Percentiles rank a stretch among this genome's conserved stretches.
Evolutionary conservation across 1,139 yeast genomes (phyloP).

Genomic region (Nakaseomyces kungkrabaensis): DNA sequence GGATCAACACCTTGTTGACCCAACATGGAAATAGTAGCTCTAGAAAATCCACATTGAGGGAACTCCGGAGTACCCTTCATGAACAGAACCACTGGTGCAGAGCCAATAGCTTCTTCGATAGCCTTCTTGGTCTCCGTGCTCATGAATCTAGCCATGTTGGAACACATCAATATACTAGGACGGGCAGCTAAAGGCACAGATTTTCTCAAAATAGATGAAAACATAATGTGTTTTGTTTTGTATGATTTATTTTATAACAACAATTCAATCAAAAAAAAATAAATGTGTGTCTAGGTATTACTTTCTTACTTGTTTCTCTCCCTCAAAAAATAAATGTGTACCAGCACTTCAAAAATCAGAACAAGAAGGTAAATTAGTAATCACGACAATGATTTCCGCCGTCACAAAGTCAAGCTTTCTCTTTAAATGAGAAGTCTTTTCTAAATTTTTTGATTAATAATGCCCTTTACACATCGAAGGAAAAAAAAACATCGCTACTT

Average conservation of each 20-base stretch:
- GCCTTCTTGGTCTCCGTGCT: slow-evolving; percentile 76
- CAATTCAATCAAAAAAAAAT: too few relatives aligned
- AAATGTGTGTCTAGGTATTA: not conserved
- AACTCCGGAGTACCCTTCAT: slow-evolving; percentile 97
- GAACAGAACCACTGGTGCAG: slow-evolving; percentile 91
- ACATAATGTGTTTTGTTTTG: not conserved
- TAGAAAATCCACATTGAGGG: slow-evolving; percentile 96
- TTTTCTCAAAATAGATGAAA: not conserved
- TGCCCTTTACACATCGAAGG: not conserved
- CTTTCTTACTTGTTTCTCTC: too few relatives aligned
- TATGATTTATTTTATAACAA: not conserved
- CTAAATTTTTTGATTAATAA: not conserved
- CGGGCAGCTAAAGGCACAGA: not conserved
- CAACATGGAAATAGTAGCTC: slow-evolving; percentile 84
- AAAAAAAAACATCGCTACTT: not conserved
- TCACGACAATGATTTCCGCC: not conserved
- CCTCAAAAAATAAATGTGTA: too few relatives aligned
- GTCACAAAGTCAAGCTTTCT: too few relatives aligned
- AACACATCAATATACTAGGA: slow-evolving; percentile 21
- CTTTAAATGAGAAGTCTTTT: too few relatives aligned
- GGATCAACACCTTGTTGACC: slow-evolving; percentile 99
- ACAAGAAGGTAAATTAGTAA: not conserved
- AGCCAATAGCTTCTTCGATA: slow-evolving; percentile 69
- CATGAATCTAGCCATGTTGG: slow-evolving; percentile 23
- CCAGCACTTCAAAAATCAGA: too few relatives aligned